Evolutionary conservation across 2,329 filamentous ascomycete genomes (phyloP).

Genomic region (Aspergillus ibericus): DNA sequence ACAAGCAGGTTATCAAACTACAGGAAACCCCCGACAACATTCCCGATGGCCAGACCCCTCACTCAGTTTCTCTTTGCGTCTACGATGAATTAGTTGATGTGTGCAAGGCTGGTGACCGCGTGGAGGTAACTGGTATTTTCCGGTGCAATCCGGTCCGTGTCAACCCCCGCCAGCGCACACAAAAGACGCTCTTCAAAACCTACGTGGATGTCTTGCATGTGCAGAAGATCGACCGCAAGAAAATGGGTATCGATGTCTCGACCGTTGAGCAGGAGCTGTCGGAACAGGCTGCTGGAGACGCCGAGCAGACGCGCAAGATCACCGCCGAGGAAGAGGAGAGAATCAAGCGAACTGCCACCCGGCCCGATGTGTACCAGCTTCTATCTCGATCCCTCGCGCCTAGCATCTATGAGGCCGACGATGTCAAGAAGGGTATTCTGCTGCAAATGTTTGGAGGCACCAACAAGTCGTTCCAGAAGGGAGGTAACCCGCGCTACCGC

Average conservation of each 20-base stretch:
- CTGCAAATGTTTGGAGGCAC: slow-evolving; percentile 96
- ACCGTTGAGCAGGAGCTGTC: slow-evolving; percentile 83
- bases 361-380: slow-evolving; percentile 89
- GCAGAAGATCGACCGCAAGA: slow-evolving; percentile 93
- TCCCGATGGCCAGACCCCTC: slow-evolving; percentile 92
- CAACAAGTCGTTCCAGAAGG: slow-evolving; percentile 97
- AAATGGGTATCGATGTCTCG: slow-evolving; percentile 85
- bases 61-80: slow-evolving; percentile 92
- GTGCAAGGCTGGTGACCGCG: slow-evolving; percentile 94
- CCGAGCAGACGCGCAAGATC: slow-evolving; percentile 82
- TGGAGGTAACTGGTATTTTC: slow-evolving; percentile 96
- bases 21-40: slow-evolving; percentile 96
- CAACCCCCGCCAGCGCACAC: slow-evolving; percentile 85
- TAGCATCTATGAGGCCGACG: slow-evolving; percentile 96
- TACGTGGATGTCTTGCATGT: slow-evolving; percentile 95
- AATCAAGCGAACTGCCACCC: slow-evolving; percentile 76
- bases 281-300: slow-evolving; percentile 66
- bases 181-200: slow-evolving; percentile 97
- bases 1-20: slow-evolving; percentile 98
- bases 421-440: slow-evolving; percentile 97
- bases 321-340: slow-evolving; percentile 83
- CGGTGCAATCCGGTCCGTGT: slow-evolving; percentile 89
- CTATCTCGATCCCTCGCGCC: slow-evolving; percentile 87
- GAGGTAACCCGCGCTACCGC: slow-evolving; percentile 90
- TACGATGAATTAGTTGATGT: slow-evolving; percentile 97